phyloP scores from a whole-genome alignment of 2,329 filamentous ascomycete genomes.

The Monilinia fructicola region DNA sequence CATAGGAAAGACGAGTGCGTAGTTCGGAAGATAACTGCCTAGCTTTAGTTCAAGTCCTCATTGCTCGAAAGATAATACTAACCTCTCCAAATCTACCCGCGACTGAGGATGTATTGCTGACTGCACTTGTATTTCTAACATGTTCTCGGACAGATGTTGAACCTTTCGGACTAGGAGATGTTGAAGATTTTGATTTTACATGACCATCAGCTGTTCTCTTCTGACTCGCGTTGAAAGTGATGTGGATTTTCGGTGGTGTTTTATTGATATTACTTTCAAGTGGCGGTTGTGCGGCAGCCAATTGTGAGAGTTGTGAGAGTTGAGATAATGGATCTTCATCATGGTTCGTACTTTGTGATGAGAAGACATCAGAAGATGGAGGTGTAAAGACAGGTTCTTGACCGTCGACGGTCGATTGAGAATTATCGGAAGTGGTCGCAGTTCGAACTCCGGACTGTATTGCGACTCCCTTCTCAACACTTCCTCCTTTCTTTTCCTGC shows the following conservation, averaged over 20 bases:
- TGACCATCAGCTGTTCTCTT: slow-evolving; percentile 78
- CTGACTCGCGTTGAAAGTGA: slow-evolving; percentile 46
- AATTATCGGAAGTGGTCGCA: slow-evolving; percentile 43
- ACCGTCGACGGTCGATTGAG: slow-evolving; percentile 47
- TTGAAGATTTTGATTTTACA: slow-evolving; percentile 57
- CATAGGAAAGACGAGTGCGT: slow-evolving; percentile 82
- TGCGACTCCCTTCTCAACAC: neutral
- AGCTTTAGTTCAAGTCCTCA: slow-evolving; percentile 28
- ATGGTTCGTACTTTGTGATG: slow-evolving; percentile 45
- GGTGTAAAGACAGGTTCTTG: slow-evolving; percentile 45
- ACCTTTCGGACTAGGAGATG: slow-evolving; percentile 44
- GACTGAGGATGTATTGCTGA: slow-evolving; percentile 60
- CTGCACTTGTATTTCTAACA: slow-evolving; percentile 69
- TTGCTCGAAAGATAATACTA: slow-evolving; percentile 31
- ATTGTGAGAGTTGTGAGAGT: slow-evolving; percentile 55
- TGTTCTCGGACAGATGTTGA: slow-evolving; percentile 48
- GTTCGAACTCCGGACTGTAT: slow-evolving; percentile 18
- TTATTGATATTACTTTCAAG: slow-evolving; percentile 28
- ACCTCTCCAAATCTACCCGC: slow-evolving; percentile 79
- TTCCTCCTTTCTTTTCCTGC: neutral
- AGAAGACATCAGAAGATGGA: slow-evolving; percentile 41
- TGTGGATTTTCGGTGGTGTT: slow-evolving; percentile 30
- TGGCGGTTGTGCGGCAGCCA: slow-evolving; percentile 53
- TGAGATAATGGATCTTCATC: slow-evolving; percentile 52
- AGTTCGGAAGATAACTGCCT: slow-evolving; percentile 57